These are phyloP conservation scores for Teunomyces atbi DNA, from an alignment of 805 yeast species.

Conservation along the genomic window DNA sequence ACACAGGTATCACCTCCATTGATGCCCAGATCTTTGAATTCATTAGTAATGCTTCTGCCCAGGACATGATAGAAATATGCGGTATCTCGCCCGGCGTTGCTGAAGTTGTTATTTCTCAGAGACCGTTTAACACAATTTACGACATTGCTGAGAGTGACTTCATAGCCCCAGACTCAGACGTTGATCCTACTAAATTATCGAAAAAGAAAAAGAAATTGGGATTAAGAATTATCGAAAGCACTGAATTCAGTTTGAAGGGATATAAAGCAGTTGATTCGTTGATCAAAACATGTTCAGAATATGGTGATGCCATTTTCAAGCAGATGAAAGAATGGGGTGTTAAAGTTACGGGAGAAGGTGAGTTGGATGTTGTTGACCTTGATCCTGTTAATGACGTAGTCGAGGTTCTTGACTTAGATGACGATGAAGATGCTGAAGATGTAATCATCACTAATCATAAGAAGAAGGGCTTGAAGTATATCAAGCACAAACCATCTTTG, in stretches of 20 bases:
- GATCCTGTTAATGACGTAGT: conserved; percentile 31
- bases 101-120: conserved; percentile 52
- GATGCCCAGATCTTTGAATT: conserved; percentile 71
- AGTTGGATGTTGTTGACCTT: conserved; percentile 59
- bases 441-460: conserved; percentile 22
- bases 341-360: conserved; percentile 66
- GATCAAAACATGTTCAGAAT: conserved; percentile 75
- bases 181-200: conserved; percentile 16
- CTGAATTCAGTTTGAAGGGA: conserved; percentile 72
- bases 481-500: conserved; percentile 69
- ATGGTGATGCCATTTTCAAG: conserved; percentile 65
- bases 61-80: conserved; percentile 79
- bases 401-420: conserved; percentile 16
- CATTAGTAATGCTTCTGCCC: conserved; percentile 70
- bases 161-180: conserved; percentile 25
- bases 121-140: conserved; percentile 68
- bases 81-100: conserved; percentile 69
- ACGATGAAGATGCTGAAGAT: conserved; percentile 35
- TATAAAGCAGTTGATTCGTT: conserved; percentile 94
- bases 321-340: conserved; percentile 90
- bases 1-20: conserved; percentile 44
- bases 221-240: conserved; percentile 67
- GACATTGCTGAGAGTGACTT: conserved; percentile 61
- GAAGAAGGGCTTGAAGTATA: conserved; percentile 39
- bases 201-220: conserved; percentile 57